Percentiles rank a stretch among this genome's conserved stretches.
Conservation (phyloP, 2,329 filamentous ascomycete species). For the Colletotrichum kahawae region DNA sequence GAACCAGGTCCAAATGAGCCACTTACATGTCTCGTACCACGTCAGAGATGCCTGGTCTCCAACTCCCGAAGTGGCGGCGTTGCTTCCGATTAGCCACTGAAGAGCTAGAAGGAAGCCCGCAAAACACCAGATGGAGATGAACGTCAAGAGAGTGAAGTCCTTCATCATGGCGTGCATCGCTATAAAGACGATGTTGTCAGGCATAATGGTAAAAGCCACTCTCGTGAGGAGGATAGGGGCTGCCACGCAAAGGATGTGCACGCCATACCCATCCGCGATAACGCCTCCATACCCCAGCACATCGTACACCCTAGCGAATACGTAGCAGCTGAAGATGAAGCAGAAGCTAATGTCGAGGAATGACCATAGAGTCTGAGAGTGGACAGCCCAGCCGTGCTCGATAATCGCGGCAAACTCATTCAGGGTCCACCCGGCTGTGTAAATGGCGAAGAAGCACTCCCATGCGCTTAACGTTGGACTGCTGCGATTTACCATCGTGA, state of each 20-base stretch:
- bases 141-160: constrained; percentile 71
- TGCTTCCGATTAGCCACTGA: constrained; percentile 60
- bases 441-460: constrained; percentile 68
- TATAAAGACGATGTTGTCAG: constrained; percentile 78
- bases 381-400: constrained; percentile 70
- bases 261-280: constrained; percentile 57
- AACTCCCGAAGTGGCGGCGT: constrained; percentile 29
- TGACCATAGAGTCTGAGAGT: constrained; percentile 77
- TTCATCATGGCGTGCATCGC: constrained; percentile 76
- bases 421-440: constrained; percentile 70
- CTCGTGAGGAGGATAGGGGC: constrained; percentile 72
- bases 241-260: constrained; percentile 69
- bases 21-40: constrained; percentile 68
- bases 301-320: constrained; percentile 64
- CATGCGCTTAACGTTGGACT: constrained; percentile 45
- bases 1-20: constrained; percentile 84
- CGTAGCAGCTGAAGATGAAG: constrained; percentile 65
- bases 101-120: constrained; percentile 73
- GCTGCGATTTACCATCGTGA: constrained; percentile 66
- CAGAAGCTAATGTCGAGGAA: constrained; percentile 74
- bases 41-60: background rate
- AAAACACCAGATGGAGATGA: constrained; percentile 64
- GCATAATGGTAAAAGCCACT: constrained; percentile 75
- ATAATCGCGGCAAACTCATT: constrained; percentile 70
- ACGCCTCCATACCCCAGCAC: background rate